These are phyloP conservation scores for Xylariaceae sp. DNA, from an alignment of 2,329 filamentous ascomycete genomes.

Conservation along the genomic window DNA sequence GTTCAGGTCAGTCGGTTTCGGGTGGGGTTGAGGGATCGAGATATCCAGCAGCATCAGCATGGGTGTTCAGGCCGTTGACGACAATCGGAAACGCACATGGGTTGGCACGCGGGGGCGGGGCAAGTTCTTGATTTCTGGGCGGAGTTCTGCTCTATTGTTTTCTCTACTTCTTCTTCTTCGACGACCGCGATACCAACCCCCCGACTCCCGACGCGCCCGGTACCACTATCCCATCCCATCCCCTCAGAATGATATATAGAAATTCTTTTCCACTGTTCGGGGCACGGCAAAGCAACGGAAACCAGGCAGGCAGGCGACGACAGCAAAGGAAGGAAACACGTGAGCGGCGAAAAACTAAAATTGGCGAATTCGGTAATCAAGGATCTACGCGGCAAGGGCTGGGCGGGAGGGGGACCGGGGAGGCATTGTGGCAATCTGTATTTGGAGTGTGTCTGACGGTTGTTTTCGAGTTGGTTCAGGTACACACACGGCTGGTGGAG, in stretches of 20 bases:
- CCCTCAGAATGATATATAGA: too few species aligned
- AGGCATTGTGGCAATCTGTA: constrained; percentile 17
- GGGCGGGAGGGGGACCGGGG: constrained; percentile 9
- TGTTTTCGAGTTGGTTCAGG: background rate
- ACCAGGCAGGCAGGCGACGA: constrained; percentile 1
- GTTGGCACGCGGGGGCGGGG: constrained; percentile 8
- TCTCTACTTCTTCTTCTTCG: constrained; percentile 10
- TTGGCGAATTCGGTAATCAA: too few species aligned
- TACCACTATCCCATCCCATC: too few species aligned
- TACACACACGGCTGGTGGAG: too few species aligned
- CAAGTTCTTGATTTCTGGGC: constrained; percentile 7
- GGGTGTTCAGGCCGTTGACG: constrained; percentile 27
- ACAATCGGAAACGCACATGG: constrained; percentile 19
- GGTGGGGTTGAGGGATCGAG: constrained; percentile 18
- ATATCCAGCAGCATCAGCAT: constrained; percentile 29
- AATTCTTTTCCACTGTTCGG: too few species aligned
- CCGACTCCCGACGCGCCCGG: background rate
- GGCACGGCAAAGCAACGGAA: too few species aligned
- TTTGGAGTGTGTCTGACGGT: constrained; percentile 5
- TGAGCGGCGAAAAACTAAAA: constrained; percentile 9
- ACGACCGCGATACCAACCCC: too few species aligned
- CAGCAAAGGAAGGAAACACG: constrained; percentile 8
- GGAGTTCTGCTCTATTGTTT: constrained; percentile 9
- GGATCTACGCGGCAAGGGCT: constrained; percentile 16
- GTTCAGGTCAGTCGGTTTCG: constrained; percentile 25